phyloP scores from a whole-genome alignment of 2,329 filamentous ascomycete species.

The Escovopsis sp. region DNA sequence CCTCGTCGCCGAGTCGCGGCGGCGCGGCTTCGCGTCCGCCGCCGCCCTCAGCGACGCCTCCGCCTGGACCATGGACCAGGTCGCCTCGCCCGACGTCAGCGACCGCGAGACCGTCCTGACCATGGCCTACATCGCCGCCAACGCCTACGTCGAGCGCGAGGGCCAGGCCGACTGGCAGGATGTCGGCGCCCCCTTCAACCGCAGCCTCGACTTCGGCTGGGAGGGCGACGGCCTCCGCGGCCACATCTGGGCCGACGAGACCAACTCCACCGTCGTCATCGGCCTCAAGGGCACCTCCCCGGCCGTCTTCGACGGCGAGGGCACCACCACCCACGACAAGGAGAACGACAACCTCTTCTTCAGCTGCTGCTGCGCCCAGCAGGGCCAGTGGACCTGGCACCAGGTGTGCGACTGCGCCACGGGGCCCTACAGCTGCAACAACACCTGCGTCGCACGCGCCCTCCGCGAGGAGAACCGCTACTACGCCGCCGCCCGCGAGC shows the following conservation, averaged over 20 bases:
- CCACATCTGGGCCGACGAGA: conserved; percentile 79
- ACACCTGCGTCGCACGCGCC: conserved; percentile 67
- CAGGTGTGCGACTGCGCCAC: conserved; percentile 90
- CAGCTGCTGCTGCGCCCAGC: conserved; percentile 92
- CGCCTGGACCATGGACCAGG: conserved; percentile 70
- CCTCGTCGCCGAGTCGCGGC: conserved; percentile 57
- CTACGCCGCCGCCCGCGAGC: conserved; percentile 73
- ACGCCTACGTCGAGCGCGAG: conserved; percentile 71
- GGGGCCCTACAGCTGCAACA: conserved; percentile 77
- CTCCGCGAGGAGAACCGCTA: conserved; percentile 75
- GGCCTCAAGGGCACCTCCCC: conserved; percentile 82
- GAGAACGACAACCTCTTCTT: conserved; percentile 96
- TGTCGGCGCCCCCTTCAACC: conserved; percentile 65
- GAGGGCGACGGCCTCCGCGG: conserved; percentile 75
- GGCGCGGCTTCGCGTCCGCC: conserved; percentile 45
- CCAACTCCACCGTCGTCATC: conserved; percentile 76
- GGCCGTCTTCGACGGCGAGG: conserved; percentile 90
- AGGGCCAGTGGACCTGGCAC: conserved; percentile 77
- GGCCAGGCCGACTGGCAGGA: conserved; percentile 68
- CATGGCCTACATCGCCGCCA: conserved; percentile 74
- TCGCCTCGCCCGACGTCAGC: conserved; percentile 65
- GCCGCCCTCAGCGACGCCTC: conserved; percentile 53
- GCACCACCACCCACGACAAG: conserved; percentile 95
- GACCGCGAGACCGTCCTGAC: conserved; percentile 74
- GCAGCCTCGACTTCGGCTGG: conserved; percentile 86